These are phyloP conservation scores for Physaria fendleri DNA, from an alignment of 345 rosid species.

Conservation along the genomic window DNA sequence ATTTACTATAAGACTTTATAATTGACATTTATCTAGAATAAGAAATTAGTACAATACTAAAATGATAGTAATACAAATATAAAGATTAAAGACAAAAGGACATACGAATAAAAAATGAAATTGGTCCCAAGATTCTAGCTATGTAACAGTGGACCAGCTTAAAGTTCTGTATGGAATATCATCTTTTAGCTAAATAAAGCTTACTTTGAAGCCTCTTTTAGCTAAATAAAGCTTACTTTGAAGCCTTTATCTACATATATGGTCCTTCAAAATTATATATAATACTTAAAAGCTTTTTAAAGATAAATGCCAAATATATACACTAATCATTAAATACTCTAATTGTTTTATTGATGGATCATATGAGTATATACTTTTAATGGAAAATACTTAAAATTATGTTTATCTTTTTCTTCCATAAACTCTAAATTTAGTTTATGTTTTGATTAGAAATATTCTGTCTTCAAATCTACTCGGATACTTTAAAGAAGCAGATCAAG, in stretches of 20 bases:
- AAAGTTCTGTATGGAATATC: conserved; percentile 28
- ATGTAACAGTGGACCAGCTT: conserved; percentile 26
- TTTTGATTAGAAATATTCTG: not conserved
- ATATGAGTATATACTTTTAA: not conserved
- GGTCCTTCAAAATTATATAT: conserved; percentile 19
- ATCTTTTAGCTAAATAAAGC: conserved; percentile 26
- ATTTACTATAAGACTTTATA: not conserved
- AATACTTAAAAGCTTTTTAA: not conserved
- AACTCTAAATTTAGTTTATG: not conserved
- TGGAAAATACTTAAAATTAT: not conserved
- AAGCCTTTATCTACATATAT: conserved; percentile 22
- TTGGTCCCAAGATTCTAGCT: conserved; percentile 33
- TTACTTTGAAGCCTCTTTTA: conserved; percentile 21
- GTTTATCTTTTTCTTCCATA: not conserved
- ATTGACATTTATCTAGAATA: not conserved
- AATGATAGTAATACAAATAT: not conserved
- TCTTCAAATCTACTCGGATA: too few relatives aligned
- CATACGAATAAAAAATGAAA: conserved; percentile 21
- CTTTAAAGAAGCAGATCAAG: too few relatives aligned
- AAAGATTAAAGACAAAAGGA: not conserved
- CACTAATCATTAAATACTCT: not conserved
- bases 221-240: conserved; percentile 25
- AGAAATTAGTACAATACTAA: not conserved
- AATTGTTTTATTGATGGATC: not conserved
- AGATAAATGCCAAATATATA: not conserved